Percentiles rank a stretch among this genome's conserved stretches.
phyloP scores from a whole-genome alignment of 108 stramenopile species.

The Skeletonema menzelii region DNA sequence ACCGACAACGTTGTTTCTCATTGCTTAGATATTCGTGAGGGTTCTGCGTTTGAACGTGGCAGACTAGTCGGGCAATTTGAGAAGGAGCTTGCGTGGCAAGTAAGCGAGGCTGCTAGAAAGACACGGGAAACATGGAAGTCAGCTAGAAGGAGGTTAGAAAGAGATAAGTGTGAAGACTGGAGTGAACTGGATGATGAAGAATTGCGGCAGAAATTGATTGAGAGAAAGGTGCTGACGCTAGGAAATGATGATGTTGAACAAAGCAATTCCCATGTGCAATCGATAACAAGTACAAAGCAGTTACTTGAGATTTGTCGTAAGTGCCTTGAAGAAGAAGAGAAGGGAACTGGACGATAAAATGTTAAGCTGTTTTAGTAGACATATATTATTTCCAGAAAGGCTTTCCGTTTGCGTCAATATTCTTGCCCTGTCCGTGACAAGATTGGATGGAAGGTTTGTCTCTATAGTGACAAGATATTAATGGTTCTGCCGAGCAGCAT shows the following conservation, averaged over 20 bases:
- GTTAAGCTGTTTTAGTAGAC: background rate
- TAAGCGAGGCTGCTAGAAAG: slow-evolving; percentile 53
- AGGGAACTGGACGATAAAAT: background rate
- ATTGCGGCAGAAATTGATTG: slow-evolving; percentile 54
- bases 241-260: background rate
- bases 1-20: slow-evolving; percentile 61
- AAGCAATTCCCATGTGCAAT: background rate
- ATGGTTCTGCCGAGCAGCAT: slow-evolving; percentile 45
- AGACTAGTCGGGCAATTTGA: slow-evolving; percentile 68
- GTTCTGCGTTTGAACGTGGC: slow-evolving; percentile 73
- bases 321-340: slow-evolving; percentile 14
- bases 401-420: slow-evolving; percentile 42
- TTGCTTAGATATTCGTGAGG: slow-evolving; percentile 58
- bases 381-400: slow-evolving; percentile 52
- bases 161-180: slow-evolving; percentile 66
- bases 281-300: slow-evolving; percentile 15
- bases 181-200: slow-evolving; percentile 53
- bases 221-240: slow-evolving; percentile 37
- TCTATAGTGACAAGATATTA: slow-evolving; percentile 45
- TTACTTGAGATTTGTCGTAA: slow-evolving; percentile 29
- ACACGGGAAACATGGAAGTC: slow-evolving; percentile 54
- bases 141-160: slow-evolving; percentile 33
- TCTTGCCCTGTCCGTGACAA: slow-evolving; percentile 31
- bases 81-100: slow-evolving; percentile 73
- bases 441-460: slow-evolving; percentile 49